Conservation (phyloP, 371 early-diverging fungal species). For the Rhizopus arrhizus region DNA sequence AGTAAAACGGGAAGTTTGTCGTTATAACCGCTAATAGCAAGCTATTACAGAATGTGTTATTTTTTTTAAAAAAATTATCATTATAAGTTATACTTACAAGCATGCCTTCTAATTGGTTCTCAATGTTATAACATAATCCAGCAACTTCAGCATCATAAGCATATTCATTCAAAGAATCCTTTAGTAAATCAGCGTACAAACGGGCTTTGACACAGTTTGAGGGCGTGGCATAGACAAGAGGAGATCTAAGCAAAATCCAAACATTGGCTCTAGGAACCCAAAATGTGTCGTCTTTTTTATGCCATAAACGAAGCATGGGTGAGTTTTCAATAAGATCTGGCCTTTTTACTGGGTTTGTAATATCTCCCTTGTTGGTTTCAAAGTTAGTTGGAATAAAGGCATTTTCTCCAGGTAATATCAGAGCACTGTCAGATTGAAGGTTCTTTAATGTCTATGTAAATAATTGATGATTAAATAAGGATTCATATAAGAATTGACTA, state of each 20-base stretch:
- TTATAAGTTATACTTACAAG: slow-evolving; percentile 28
- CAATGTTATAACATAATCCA: slow-evolving; percentile 75
- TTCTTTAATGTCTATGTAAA: slow-evolving; percentile 40
- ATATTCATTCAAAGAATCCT: slow-evolving; percentile 81
- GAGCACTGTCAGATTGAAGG: slow-evolving; percentile 49
- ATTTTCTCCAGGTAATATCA: slow-evolving; percentile 78
- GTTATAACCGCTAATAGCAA: slow-evolving; percentile 81
- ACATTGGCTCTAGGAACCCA: slow-evolving; percentile 78
- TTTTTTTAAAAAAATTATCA: neutral
- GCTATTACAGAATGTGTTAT: slow-evolving; percentile 12
- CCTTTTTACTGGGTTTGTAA: slow-evolving; percentile 33
- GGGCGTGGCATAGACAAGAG: slow-evolving; percentile 66
- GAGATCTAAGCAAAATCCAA: slow-evolving; percentile 61
- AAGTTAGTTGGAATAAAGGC: slow-evolving; percentile 82
- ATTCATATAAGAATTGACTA: neutral
- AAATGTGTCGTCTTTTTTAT: slow-evolving; percentile 92
- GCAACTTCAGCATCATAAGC: slow-evolving; percentile 89
- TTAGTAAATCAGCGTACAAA: slow-evolving; percentile 76
- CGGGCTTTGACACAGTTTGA: slow-evolving; percentile 55
- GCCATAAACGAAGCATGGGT: slow-evolving; percentile 78
- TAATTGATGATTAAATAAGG: neutral
- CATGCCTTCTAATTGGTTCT: slow-evolving; percentile 70
- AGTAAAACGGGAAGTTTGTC: slow-evolving; percentile 79
- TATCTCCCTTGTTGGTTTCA: slow-evolving; percentile 56
- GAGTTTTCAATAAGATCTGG: slow-evolving; percentile 69